Conservation (phyloP, 2,329 filamentous ascomycete genomes). For the Venturia pyrina region DNA sequence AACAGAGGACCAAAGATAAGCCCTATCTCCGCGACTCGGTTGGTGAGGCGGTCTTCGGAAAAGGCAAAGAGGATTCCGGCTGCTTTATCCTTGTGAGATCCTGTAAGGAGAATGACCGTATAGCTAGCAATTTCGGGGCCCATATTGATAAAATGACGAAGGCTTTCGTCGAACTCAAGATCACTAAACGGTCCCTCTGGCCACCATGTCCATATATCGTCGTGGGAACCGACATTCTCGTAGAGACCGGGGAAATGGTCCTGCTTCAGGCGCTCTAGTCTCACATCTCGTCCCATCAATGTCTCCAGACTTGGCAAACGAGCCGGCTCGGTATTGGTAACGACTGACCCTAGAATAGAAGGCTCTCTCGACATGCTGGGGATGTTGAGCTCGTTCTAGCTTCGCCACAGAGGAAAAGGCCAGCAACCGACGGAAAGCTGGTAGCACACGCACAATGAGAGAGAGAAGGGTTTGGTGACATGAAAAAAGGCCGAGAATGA, state of each 20-base stretch:
- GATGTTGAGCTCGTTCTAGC: neutral
- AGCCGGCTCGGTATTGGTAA: neutral
- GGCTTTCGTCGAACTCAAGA: neutral
- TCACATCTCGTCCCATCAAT: neutral
- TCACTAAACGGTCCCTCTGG: neutral
- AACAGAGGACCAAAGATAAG: neutral
- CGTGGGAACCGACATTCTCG: neutral
- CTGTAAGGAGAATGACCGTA: neutral
- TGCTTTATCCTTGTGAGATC: neutral
- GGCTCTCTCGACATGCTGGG: neutral
- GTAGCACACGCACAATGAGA: neutral
- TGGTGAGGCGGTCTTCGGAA: neutral
- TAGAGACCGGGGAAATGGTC: neutral
- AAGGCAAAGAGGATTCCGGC: neutral
- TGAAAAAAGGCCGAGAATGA: too few species aligned
- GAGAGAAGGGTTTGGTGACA: neutral
- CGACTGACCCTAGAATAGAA: neutral
- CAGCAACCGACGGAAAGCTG: too few species aligned
- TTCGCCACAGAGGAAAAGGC: neutral
- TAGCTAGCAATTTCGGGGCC: neutral
- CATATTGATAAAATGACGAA: neutral
- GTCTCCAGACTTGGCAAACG: neutral
- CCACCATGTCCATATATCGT: conserved; percentile 3
- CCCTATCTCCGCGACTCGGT: conserved; percentile 2
- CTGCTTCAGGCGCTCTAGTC: neutral